Base-by-base conservation (phyloP, 2,329 filamentous ascomycete genomes). In the Ophiostoma ulmi region DNA sequence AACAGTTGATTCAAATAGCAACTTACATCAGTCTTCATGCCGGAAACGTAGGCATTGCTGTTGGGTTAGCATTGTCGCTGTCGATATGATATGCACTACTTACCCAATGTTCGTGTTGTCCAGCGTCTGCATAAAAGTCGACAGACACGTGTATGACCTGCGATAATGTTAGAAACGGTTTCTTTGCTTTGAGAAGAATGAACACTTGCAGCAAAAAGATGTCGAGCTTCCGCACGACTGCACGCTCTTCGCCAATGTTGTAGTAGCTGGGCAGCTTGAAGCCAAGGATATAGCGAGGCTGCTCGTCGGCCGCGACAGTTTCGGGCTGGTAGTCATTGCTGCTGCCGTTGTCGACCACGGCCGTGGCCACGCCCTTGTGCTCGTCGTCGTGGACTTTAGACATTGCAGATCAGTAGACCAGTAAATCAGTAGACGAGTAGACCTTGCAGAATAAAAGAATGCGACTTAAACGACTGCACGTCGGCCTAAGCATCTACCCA, bases 21-120 rank as follows among this genome's bases (percentile, higher is more conserved):
- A 55, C 48, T 55, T 55, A 55, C 48, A 55, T 55, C 48, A 3
- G 48, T 55, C n/a, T 55, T 26, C 48, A 55, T 55, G 48, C 48
- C 48, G 11, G 48, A 55, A 7, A 55, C 48, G 20, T 55, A 55
- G 20, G 48, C 48, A 22, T 55, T 55, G 48, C 48, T 55, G 1
- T 55, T 55, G 6, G 20, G 14, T 55, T 22, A 55, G 48, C 20
- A 55, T 10, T 10, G 20, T 1, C 6, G 22, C n/a, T 55, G 20
- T 1, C 1, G 48, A 0, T 55, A 11, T 26, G 48, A 11, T 26
- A 20, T 7, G 44, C 44, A 1, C 10, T 13, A 39, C 44, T 48
- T n/a, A 55, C 48, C 48, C 22, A n/a, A 55, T 55, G 10, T 55
- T 55, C 7, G 48, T 55, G 6, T 55, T 55, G n/a, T 55, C 48